Percentiles rank a stretch among this genome's conserved stretches.
Evolutionary conservation across 495 filamentous ascomycete species (phyloP).

Genomic region (Penicillium salamii): DNA sequence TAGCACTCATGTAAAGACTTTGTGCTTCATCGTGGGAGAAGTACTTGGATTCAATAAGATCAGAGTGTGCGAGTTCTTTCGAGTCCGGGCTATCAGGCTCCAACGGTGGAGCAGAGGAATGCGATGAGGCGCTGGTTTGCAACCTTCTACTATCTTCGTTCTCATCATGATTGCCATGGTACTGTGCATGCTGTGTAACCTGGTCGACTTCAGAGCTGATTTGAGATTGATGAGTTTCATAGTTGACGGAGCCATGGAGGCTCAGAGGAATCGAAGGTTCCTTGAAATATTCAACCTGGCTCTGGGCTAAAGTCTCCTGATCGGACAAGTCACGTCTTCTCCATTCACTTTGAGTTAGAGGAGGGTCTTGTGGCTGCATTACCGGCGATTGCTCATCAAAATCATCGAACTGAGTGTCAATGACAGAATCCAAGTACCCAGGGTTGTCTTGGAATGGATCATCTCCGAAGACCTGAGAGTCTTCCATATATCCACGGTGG

Average conservation of each 20-base stretch:
- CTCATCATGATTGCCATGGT: neutral
- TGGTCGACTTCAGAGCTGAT: slow-evolving; percentile 1
- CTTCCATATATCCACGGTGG: slow-evolving; percentile 27
- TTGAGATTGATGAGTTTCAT: slow-evolving; percentile 6
- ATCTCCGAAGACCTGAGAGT: slow-evolving; percentile 30
- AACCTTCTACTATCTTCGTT: slow-evolving; percentile 1
- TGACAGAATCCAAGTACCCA: slow-evolving; percentile 47
- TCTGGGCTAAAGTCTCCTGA: neutral
- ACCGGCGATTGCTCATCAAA: slow-evolving; percentile 26
- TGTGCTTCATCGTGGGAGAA: slow-evolving; percentile 91
- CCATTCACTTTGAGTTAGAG: slow-evolving; percentile 4
- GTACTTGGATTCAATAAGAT: slow-evolving; percentile 69
- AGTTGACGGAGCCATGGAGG: neutral
- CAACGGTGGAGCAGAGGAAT: slow-evolving; percentile 17
- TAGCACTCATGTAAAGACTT: slow-evolving; percentile 91
- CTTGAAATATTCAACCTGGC: neutral
- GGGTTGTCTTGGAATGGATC: slow-evolving; percentile 45
- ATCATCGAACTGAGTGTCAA: slow-evolving; percentile 45
- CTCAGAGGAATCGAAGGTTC: neutral
- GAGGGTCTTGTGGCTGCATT: slow-evolving; percentile 4
- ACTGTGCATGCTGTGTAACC: neutral
- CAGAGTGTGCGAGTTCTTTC: slow-evolving; percentile 32
- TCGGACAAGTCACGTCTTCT: neutral
- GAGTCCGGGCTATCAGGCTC: slow-evolving; percentile 24
- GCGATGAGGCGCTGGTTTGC: slow-evolving; percentile 3